Evolutionary conservation across 257 asterid genomes (phyloP).

Genomic region (Nicotiana knightiana): DNA sequence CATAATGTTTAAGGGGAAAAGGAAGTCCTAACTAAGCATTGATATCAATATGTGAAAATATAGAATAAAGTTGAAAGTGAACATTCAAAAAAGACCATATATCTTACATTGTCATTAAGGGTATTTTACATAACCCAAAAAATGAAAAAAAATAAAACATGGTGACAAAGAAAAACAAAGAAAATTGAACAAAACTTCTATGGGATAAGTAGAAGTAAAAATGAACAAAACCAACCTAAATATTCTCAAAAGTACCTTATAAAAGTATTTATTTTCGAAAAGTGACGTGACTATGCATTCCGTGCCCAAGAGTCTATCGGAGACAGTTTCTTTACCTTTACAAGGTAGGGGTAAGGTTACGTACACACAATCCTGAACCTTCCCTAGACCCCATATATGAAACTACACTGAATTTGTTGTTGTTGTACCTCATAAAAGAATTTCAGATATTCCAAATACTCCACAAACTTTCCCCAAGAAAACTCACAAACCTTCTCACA

Average conservation of each 20-base stretch:
- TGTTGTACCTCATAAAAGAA: too few relatives aligned
- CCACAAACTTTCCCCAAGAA: constrained; percentile 36
- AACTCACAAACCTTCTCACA: constrained; percentile 28
- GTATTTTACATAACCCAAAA: not conserved
- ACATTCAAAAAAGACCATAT: not conserved
- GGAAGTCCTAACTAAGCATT: not conserved
- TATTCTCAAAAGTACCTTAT: not conserved
- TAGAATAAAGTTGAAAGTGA: not conserved
- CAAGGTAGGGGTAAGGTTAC: too few relatives aligned
- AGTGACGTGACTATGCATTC: too few relatives aligned
- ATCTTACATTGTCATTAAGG: not conserved
- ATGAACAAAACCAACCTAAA: not conserved
- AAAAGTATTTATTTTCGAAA: too few relatives aligned
- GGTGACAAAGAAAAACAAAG: not conserved
- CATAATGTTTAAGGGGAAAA: too few relatives aligned
- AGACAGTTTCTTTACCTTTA: too few relatives aligned
- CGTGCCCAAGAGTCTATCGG: too few relatives aligned
- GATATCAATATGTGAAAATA: not conserved
- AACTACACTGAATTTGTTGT: too few relatives aligned
- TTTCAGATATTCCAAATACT: constrained; percentile 16
- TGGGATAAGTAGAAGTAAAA: not conserved
- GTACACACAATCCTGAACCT: too few relatives aligned
- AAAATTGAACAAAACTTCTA: not conserved
- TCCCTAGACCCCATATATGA: too few relatives aligned
- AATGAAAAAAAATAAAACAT: not conserved